Base-by-base conservation (phyloP, 805 yeast genomes). In the Monosporozyma siamensis region DNA sequence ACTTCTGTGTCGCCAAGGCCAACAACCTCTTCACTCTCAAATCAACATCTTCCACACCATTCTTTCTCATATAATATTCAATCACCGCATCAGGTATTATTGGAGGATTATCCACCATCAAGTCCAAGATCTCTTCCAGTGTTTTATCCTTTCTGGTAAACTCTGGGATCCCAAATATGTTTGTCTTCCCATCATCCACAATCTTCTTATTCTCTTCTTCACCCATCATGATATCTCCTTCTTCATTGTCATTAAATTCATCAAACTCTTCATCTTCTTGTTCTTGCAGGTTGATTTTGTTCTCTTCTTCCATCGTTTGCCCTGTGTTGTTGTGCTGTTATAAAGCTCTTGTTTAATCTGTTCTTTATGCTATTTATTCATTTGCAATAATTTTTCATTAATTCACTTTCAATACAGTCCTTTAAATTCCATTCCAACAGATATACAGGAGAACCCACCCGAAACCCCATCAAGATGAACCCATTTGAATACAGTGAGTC, bases 31-130 rank as follows among this genome's bases (percentile, higher is more conserved):
- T 89, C 44, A 84, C 77, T 44, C 88, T 74, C 11, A 77, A 66
- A 58, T 90, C 95, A 31, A 81, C 71, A 22, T 92, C 77, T 45
- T 80, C 82, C 53, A 92, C 80, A 31, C 97, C 97, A 48, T 87
- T 82, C 55, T 82, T 81, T 20, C 86, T 77, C 41, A 90, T 65
- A 55, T 90, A 92, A 59, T 88, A 92, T 57, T 90, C 97, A 0
- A 95, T 84, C 9, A 92, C 97, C 0, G 95, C 89, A 59, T 92
- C 97, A 0, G 98, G 98, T 32, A 92, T 92, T 26, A 90, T 81
- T 2, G 98, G 98, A 3, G 95, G 86, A 59, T 81, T 87, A 45
- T 88, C 96, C 50, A 87, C 95, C 90, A 92, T 82, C 70, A 88
- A 69, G 26, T 81, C 82, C 23, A 92, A 68, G 27, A 92, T 80